Base-by-base conservation (phyloP, 805 yeast genomes). In the Jamesozyma jinghongensis region DNA sequence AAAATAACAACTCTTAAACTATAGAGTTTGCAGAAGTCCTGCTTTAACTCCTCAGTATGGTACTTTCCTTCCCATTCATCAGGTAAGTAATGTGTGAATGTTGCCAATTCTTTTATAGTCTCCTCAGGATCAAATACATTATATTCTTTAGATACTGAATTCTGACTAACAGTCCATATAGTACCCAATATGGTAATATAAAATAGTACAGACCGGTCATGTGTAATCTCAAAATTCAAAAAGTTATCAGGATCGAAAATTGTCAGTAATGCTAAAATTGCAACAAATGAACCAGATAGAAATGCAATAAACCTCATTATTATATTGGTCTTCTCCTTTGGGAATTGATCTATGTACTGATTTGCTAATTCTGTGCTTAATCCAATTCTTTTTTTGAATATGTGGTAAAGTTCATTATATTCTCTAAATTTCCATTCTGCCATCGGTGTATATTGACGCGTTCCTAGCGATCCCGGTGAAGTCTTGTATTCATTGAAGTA, bases 361-460 rank as follows among this genome's bases (percentile, higher is more conserved):
- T 83, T 74, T 0, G 97, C 95, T 5, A 87, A 79, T 13, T 76
- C 83, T 25, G 77, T 73, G 38, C 96, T 85, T 45, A 85, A 63
- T 36, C 79, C 84, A 32, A 92, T 63, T 37, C 99, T 69, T 50
- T 80, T 78, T 42, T 78, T 77, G 62, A 92, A 92, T 20, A 90
- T 70, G 61, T 92, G 98, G 34, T 85, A 85, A 7, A 92, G 69
- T 57, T 92, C 99, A 61, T 92, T 92, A 57, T 83, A 85, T 54
- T 92, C 99, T 42, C 99, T 69, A 53, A 92, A 73, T 57, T 81
- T 85, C 97, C 97, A 92, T 53, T 84, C 88, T 0, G 97, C 97
- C 62, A 75, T 76, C 0, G 97, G 96, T 0, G 97, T 85, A 56
- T 86, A 92, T 51, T 87, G 94, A 36, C 98, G 68, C 2, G 87